phyloP scores from a whole-genome alignment of 2,329 filamentous ascomycete species.

The Monosporascus sp. region DNA sequence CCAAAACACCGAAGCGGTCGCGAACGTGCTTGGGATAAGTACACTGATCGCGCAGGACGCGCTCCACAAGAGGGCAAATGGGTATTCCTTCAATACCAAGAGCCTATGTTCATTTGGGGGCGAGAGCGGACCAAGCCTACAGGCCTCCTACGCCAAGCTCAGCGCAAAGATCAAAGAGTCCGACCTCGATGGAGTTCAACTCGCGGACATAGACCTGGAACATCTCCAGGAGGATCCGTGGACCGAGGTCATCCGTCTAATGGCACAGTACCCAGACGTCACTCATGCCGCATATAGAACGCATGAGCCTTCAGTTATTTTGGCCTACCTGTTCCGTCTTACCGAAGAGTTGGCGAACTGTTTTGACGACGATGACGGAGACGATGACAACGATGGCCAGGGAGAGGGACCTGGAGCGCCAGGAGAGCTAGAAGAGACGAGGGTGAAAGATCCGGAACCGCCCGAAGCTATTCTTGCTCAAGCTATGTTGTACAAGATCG shows the following conservation, averaged over 20 bases:
- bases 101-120: constrained; percentile 80
- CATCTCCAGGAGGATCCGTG: constrained; percentile 10
- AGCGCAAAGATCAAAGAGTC: constrained; percentile 57
- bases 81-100: constrained; percentile 70
- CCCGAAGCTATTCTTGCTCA: constrained; percentile 11
- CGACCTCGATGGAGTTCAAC: constrained; percentile 47
- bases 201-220: constrained; percentile 46
- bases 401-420: not conserved
- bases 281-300: constrained; percentile 58
- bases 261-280: constrained; percentile 61
- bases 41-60: constrained; percentile 11
- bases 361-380: constrained; percentile 9
- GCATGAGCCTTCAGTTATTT: constrained; percentile 56
- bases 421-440: not conserved
- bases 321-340: constrained; percentile 47
- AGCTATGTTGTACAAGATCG: constrained; percentile 10
- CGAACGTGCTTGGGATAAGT: constrained; percentile 6
- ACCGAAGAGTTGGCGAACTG: constrained; percentile 9
- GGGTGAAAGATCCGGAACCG: constrained; percentile 1
- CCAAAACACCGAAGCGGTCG: not conserved
- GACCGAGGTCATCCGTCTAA: constrained; percentile 49
- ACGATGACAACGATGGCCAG: constrained; percentile 3
- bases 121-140: constrained; percentile 78
- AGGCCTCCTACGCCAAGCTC: constrained; percentile 74
- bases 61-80: constrained; percentile 43